phyloP scores from a whole-genome alignment of 768 basidiomycete species.

The Sporobolomyces phaffii region DNA sequence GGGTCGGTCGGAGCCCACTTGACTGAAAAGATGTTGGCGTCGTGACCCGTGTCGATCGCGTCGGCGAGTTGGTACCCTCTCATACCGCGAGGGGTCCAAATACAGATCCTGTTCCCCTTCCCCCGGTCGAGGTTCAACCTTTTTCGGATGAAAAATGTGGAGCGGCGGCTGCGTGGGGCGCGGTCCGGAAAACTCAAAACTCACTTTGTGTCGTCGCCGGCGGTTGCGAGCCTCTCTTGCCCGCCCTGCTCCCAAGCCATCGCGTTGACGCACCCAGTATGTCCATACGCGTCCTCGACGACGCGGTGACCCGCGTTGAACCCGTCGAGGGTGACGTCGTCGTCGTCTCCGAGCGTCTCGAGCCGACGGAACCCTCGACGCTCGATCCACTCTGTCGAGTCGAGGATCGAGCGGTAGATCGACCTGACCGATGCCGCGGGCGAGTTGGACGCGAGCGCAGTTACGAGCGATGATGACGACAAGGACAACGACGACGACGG shows the following conservation, averaged over 20 bases:
- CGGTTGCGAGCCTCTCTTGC: slow-evolving; percentile 12
- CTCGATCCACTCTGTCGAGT: not conserved
- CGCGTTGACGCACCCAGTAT: slow-evolving; percentile 28
- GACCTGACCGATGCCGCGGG: not conserved
- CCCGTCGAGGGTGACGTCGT: not conserved
- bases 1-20: slow-evolving; percentile 31
- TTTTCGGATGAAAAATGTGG: too few relatives aligned
- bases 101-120: slow-evolving; percentile 27
- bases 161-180: not conserved
- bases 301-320: slow-evolving; percentile 10
- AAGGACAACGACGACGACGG: too few relatives aligned
- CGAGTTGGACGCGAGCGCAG: too few relatives aligned
- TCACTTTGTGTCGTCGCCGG: slow-evolving; percentile 36
- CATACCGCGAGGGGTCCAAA: slow-evolving; percentile 23
- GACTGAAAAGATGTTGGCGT: slow-evolving; percentile 40
- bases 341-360: not conserved
- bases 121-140: too few relatives aligned
- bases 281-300: slow-evolving; percentile 1
- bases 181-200: not conserved
- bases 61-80: slow-evolving; percentile 7
- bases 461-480: too few relatives aligned
- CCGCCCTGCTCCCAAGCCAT: slow-evolving; percentile 20
- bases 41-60: slow-evolving; percentile 33
- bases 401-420: not conserved
- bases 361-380: not conserved